phyloP scores from a whole-genome alignment of 257 asterid genomes.

The Ajuga chamaepitys region DNA sequence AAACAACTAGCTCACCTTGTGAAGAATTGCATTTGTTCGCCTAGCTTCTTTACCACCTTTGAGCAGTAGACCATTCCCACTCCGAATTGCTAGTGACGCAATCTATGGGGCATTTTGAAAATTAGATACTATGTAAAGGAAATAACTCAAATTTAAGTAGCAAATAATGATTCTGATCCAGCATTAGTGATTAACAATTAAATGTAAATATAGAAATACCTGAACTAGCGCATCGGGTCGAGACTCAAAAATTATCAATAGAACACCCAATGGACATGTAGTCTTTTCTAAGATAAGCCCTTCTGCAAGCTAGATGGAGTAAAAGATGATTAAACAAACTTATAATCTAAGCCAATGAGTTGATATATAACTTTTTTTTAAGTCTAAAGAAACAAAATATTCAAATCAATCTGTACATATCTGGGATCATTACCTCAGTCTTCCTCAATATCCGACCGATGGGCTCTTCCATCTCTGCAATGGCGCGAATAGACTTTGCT shows the following conservation, averaged over 20 bases:
- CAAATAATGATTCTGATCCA: neutral
- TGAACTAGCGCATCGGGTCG: conserved; percentile 90
- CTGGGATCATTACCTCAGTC: conserved; percentile 44
- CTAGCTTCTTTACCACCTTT: conserved; percentile 89
- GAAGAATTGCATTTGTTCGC: conserved; percentile 62
- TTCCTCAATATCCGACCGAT: conserved; percentile 59
- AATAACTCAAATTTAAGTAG: neutral
- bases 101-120: conserved; percentile 31
- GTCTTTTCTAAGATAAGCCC: conserved; percentile 68
- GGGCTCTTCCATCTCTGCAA: conserved; percentile 85
- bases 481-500: conserved; percentile 58
- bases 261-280: conserved; percentile 70
- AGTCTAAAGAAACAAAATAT: neutral
- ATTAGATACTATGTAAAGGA: neutral
- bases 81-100: conserved; percentile 77
- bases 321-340: neutral
- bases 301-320: conserved; percentile 55
- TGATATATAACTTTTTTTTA: neutral
- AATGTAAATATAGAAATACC: conserved; percentile 25
- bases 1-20: conserved; percentile 42
- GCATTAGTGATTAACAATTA: neutral
- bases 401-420: neutral
- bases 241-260: conserved; percentile 72
- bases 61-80: conserved; percentile 79
- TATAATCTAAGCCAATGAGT: no score